Base-by-base conservation (phyloP, 2,329 filamentous ascomycete genomes). In the Botrytis tulipae region DNA sequence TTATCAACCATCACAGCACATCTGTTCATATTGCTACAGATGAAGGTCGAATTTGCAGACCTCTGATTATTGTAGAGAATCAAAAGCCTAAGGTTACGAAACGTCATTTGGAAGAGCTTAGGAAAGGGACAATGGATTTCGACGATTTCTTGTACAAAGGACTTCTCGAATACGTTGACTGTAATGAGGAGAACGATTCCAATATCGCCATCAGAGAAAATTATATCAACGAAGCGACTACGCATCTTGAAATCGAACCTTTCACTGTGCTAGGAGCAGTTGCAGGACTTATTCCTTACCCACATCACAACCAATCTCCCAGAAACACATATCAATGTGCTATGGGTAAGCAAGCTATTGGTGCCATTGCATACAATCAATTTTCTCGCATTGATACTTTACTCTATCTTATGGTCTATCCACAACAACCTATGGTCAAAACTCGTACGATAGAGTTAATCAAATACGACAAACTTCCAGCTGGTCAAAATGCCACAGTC, bases 331-430 rank as follows among this genome's bases (percentile, higher is more conserved):
- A 99, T 81, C 95, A 98, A 86, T 98, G 95, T 84, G 96, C 96
- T 84, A 99, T 99, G 96, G 96, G 96, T 88, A 99, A 99, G 85
- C 96, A 99, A 92, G 96, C 96, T 57, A 98, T 99, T 82, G 96
- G 96, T 48, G 95, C 95, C 48, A 98, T 99, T 81, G 96, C 95
- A 25, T 97, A 97, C 81, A 99, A 99, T 81, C 96, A 99, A 82
- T 97, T 98, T 84, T 93, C 95, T 79, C 91, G 96, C 73, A 98
- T 99, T 82, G 96, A 99, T 80, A 98, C 95, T 0, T 87, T 99
- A 25, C 89, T 99, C 10, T 98, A 98, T 81, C 93, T 97, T 1
- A 93, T 99, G 85, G 96, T 99, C 5, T 99, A 99, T 80, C 96
- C 96, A 10, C 97, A 99, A 81, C 91, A 97, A 78, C 96, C 96